These are phyloP conservation scores for Kwoniella mangroviensis DNA, from an alignment of 768 basidiomycete species.

Conservation along the genomic window DNA sequence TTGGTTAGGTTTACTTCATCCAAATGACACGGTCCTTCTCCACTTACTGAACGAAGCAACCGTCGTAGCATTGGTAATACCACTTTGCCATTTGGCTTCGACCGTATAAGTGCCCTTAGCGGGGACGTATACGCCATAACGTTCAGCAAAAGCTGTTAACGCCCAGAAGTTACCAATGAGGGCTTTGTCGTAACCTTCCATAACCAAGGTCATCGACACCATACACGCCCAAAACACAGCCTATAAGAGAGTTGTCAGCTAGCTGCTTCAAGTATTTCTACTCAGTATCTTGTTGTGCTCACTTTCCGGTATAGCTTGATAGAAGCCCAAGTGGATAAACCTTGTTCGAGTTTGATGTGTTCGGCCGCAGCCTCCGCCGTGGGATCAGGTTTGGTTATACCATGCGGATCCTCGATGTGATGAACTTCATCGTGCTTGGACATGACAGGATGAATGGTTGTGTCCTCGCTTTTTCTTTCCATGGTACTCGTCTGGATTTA, in stretches of 20 bases:
- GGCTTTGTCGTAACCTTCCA: constrained; percentile 44
- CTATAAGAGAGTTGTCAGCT: not conserved
- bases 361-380: not conserved
- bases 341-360: not conserved
- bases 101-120: constrained; percentile 8
- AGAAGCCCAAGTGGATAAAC: not conserved
- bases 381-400: not conserved
- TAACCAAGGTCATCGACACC: constrained; percentile 26
- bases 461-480: not conserved
- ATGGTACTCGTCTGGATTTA: not conserved
- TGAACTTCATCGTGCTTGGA: not conserved
- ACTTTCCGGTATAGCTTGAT: not conserved
- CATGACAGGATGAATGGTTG: not conserved
- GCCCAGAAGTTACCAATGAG: constrained; percentile 4
- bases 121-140: constrained; percentile 14
- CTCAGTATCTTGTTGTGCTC: not conserved
- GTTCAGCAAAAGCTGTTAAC: not conserved
- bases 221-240: constrained; percentile 20
- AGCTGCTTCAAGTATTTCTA: not conserved
- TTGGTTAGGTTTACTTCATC: not conserved
- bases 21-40: constrained; percentile 17
- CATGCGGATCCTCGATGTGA: not conserved
- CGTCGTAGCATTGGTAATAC: constrained; percentile 14
- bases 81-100: not conserved
- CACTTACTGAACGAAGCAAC: constrained; percentile 33